These are phyloP conservation scores for Zygosaccharomyces bisporus DNA, from an alignment of 805 yeast species.

Conservation along the genomic window DNA sequence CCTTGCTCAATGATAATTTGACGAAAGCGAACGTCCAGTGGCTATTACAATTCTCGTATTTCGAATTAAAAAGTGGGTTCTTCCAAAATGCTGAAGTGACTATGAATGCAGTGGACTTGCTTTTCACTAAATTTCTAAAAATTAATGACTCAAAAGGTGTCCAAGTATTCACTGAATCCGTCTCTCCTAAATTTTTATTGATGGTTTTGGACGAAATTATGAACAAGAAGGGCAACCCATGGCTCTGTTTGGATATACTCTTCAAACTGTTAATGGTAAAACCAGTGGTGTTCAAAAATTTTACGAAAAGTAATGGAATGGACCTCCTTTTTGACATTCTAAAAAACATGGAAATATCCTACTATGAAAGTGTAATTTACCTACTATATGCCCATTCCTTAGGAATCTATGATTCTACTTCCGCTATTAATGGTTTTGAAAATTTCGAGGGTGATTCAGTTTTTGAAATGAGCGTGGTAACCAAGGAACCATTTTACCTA, in stretches of 20 bases:
- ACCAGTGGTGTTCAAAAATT: slow-evolving; percentile 44
- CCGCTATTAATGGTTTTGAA: slow-evolving; percentile 2
- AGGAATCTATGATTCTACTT: slow-evolving; percentile 10
- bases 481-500: slow-evolving; percentile 44
- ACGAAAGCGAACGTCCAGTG: slow-evolving; percentile 53
- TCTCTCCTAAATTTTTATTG: slow-evolving; percentile 66
- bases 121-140: slow-evolving; percentile 38
- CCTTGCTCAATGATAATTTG: slow-evolving; percentile 45
- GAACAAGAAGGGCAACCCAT: slow-evolving; percentile 23
- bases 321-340: slow-evolving; percentile 43
- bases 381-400: slow-evolving; percentile 42
- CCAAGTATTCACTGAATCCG: slow-evolving; percentile 45
- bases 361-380: slow-evolving; percentile 42
- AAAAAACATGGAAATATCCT: slow-evolving; percentile 35
- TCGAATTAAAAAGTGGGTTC: slow-evolving; percentile 40
- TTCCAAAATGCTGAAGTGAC: slow-evolving; percentile 28
- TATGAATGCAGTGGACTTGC: slow-evolving; percentile 30
- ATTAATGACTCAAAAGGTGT: slow-evolving; percentile 43
- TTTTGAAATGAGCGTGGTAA: slow-evolving; percentile 2
- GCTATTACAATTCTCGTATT: slow-evolving; percentile 49
- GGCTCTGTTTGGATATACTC: slow-evolving; percentile 41
- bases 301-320: slow-evolving; percentile 47
- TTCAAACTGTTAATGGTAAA: slow-evolving; percentile 49
- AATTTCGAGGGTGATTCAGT: slow-evolving; percentile 6
- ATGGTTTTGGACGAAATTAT: slow-evolving; percentile 40